These are phyloP conservation scores for Terana coerulea DNA, from an alignment of 768 basidiomycete species.

Conservation along the genomic window DNA sequence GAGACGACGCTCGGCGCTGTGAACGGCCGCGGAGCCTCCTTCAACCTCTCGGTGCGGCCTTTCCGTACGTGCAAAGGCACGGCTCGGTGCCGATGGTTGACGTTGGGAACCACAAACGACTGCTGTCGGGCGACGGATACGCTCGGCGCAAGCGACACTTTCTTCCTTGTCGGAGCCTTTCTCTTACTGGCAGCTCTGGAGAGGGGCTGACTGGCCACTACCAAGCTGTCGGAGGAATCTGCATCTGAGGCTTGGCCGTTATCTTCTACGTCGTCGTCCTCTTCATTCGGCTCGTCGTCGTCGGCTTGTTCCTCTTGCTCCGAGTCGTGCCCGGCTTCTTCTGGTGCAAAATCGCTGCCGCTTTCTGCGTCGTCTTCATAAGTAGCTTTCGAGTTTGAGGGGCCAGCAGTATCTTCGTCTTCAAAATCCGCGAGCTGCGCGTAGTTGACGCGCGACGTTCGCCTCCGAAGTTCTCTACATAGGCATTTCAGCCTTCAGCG, in stretches of 20 bases:
- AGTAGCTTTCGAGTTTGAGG: slow-evolving; percentile 28
- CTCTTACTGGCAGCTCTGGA: slow-evolving; percentile 19
- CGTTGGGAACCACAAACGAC: slow-evolving; percentile 36
- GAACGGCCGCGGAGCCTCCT: slow-evolving; percentile 55
- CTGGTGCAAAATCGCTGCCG: slow-evolving; percentile 56
- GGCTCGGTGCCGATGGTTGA: slow-evolving; percentile 72
- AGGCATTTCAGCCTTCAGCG: not conserved
- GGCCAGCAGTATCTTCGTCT: slow-evolving; percentile 33
- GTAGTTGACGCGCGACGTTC: slow-evolving; percentile 52
- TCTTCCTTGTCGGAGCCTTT: slow-evolving; percentile 26
- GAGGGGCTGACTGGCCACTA: not conserved
- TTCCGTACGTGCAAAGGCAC: slow-evolving; percentile 53
- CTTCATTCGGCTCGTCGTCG: slow-evolving; percentile 21
- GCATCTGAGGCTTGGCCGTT: too few relatives aligned
- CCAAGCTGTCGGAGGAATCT: too few relatives aligned
- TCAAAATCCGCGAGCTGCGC: slow-evolving; percentile 32
- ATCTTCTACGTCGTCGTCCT: slow-evolving; percentile 27
- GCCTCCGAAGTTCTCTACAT: slow-evolving; percentile 58
- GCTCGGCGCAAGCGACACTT: slow-evolving; percentile 23
- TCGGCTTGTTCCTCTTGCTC: slow-evolving; percentile 27
- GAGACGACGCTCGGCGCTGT: slow-evolving; percentile 33
- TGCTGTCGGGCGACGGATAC: slow-evolving; percentile 26
- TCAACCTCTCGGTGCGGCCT: too few relatives aligned
- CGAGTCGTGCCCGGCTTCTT: slow-evolving; percentile 27
- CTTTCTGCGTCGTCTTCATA: slow-evolving; percentile 36